Evolutionary conservation across 768 basidiomycete genomes (phyloP).

Genomic region (Tricholoma sp.): DNA sequence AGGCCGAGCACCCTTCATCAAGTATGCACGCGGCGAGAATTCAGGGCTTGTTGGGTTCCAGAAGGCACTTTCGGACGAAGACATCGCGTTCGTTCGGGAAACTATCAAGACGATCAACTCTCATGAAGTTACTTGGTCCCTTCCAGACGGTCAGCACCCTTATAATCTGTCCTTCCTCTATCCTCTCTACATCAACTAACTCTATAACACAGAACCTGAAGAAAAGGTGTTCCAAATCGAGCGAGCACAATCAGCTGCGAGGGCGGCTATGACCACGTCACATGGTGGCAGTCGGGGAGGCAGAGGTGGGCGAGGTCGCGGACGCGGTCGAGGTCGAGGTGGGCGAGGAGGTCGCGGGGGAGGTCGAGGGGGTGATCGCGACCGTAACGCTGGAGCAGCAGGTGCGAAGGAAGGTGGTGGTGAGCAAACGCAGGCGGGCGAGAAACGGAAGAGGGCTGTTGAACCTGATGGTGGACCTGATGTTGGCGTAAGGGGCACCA

Average conservation of each 20-base stretch:
- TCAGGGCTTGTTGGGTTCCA: constrained; percentile 56
- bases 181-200: background rate
- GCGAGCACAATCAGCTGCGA: constrained; percentile 66
- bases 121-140: constrained; percentile 59
- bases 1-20: constrained; percentile 46
- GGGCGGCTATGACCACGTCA: constrained; percentile 32
- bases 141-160: constrained; percentile 48
- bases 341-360: constrained; percentile 36
- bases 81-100: constrained; percentile 64
- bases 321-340: constrained; percentile 43
- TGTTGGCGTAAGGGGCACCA: constrained; percentile 57
- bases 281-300: constrained; percentile 23
- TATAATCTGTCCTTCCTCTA: background rate
- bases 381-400: constrained; percentile 7
- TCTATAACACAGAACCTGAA: constrained; percentile 50
- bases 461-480: constrained; percentile 78
- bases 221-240: constrained; percentile 72
- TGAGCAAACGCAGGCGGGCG: constrained; percentile 44
- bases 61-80: constrained; percentile 66
- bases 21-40: constrained; percentile 40
- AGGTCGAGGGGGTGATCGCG: constrained; percentile 32
- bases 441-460: constrained; percentile 72
- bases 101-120: constrained; percentile 60
- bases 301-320: constrained; percentile 34
- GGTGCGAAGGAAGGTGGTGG: constrained; percentile 32